phyloP scores from a whole-genome alignment of 352 stramenopile genomes.

The Phytophthora melonis region DNA sequence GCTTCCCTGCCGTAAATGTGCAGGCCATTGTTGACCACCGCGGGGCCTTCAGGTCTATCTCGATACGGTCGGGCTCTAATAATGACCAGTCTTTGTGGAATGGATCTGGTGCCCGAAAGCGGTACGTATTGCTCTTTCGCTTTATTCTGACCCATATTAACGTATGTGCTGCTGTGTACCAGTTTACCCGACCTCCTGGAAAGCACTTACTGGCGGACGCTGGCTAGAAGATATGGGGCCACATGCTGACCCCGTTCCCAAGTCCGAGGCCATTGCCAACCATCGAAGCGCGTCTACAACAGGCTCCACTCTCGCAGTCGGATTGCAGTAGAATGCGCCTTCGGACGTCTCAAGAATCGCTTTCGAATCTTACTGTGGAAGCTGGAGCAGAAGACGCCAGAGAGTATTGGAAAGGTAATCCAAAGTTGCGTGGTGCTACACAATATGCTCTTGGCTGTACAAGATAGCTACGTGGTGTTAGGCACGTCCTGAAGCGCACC shows the following conservation, averaged over 20 bases:
- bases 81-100: constrained; percentile 14
- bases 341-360: constrained; percentile 23
- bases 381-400: constrained; percentile 4
- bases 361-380: constrained; percentile 18
- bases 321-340: constrained; percentile 30
- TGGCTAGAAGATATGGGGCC: constrained; percentile 23
- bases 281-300: constrained; percentile 19
- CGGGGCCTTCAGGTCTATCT: neutral
- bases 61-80: constrained; percentile 6
- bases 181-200: neutral
- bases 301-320: constrained; percentile 12
- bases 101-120: too few species aligned
- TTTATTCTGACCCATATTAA: neutral
- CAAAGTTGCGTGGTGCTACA: constrained; percentile 20
- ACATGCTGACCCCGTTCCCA: constrained; percentile 13
- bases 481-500: neutral
- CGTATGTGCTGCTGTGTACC: neutral
- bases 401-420: constrained; percentile 21
- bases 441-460: constrained; percentile 13
- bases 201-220: constrained; percentile 13
- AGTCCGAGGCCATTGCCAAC: neutral
- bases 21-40: constrained; percentile 10
- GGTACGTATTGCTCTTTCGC: neutral
- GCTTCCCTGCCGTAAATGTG: constrained; percentile 6
- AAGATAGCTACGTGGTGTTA: neutral